These are phyloP conservation scores for Alloteropsis angusta DNA, from an alignment of 202 grass and related monocot species.

Conservation along the genomic window DNA sequence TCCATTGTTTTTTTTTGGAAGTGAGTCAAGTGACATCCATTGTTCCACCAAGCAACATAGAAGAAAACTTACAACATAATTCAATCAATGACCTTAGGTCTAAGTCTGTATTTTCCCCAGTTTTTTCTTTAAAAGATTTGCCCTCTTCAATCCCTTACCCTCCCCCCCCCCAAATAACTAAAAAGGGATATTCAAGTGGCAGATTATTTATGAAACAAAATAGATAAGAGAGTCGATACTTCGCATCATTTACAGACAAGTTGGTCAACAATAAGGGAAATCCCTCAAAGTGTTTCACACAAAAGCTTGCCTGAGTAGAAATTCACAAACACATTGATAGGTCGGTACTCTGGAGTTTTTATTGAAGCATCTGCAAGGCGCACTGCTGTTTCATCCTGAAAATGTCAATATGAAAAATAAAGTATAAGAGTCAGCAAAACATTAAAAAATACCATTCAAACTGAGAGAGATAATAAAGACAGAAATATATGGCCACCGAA, in stretches of 20 bases:
- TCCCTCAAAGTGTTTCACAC: not conserved
- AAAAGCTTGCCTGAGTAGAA: conserved; percentile 72
- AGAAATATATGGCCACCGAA: not conserved
- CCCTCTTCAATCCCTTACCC: not conserved
- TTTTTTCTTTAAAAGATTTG: not conserved
- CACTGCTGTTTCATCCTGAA: conserved; percentile 70
- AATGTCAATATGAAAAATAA: not conserved
- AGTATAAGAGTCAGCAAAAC: not conserved
- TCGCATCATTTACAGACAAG: not conserved
- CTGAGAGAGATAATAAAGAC: not conserved
- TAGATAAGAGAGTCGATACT: not conserved
- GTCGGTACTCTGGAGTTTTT: conserved; percentile 68
- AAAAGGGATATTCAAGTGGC: not conserved
- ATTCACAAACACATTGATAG: conserved; percentile 87
- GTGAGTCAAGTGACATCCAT: not conserved
- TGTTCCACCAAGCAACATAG: not conserved
- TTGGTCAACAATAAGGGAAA: not conserved
- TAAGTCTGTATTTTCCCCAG: not conserved
- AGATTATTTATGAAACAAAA: not conserved
- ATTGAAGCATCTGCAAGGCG: conserved; percentile 66
- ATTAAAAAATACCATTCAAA: not conserved
- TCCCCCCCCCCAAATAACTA: no score
- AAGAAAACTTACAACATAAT: not conserved
- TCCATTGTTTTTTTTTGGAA: not conserved
- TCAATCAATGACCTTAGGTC: not conserved